A percentile compares a stretch with the other conserved stretches of the same genome.
phyloP scores from a whole-genome alignment of 257 asterid genomes.

The Jacaranda mimosifolia region DNA sequence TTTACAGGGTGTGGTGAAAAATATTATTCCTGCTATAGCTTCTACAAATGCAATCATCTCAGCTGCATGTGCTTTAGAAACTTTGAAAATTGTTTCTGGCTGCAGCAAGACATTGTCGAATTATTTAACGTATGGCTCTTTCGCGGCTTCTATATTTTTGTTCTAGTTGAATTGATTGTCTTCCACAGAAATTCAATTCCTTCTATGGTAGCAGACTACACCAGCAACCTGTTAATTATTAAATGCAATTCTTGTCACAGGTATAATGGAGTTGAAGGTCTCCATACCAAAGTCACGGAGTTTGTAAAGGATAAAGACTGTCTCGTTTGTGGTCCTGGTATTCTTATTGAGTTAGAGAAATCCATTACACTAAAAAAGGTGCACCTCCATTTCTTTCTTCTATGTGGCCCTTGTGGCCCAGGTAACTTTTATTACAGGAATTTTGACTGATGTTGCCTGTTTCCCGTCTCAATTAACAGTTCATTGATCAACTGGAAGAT shows the following conservation, averaged over 20 bases:
- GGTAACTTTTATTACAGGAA: neutral
- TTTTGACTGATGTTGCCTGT: slow-evolving; percentile 2
- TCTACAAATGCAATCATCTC: slow-evolving; percentile 97
- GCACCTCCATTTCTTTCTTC: slow-evolving; percentile 32
- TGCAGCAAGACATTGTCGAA: slow-evolving; percentile 89
- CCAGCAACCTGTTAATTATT: neutral
- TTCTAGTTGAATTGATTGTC: slow-evolving; percentile 24
- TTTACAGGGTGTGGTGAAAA: slow-evolving; percentile 96
- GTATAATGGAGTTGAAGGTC: slow-evolving; percentile 96
- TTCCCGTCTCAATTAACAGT: slow-evolving; percentile 56
- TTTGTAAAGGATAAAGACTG: slow-evolving; percentile 86
- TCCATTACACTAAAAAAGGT: slow-evolving; percentile 85
- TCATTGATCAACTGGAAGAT: slow-evolving; percentile 82
- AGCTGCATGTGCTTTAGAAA: slow-evolving; percentile 96
- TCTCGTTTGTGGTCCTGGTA: slow-evolving; percentile 98
- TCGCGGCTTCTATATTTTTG: slow-evolving; percentile 3
- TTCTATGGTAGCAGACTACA: neutral
- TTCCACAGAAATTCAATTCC: neutral
- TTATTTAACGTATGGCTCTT: slow-evolving; percentile 79
- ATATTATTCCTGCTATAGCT: slow-evolving; percentile 98
- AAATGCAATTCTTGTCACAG: slow-evolving; percentile 45
- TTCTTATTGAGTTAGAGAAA: slow-evolving; percentile 85
- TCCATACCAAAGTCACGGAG: slow-evolving; percentile 91
- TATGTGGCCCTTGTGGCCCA: neutral
- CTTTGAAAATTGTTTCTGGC: slow-evolving; percentile 94